Base-by-base conservation (phyloP, 208 protist species). In the Acanthamoeba rhysodes region DNA sequence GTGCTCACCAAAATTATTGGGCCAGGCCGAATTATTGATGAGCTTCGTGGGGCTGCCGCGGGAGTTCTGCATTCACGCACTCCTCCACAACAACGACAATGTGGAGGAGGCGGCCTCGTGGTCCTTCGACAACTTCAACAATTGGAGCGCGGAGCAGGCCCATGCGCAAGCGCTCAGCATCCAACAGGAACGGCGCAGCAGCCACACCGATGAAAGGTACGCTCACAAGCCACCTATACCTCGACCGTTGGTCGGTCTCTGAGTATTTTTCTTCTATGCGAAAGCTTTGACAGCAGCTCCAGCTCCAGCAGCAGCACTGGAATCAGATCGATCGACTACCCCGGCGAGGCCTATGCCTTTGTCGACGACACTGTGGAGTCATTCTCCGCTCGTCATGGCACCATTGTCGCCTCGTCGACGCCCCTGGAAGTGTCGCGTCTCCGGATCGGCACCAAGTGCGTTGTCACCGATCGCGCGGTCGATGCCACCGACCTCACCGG, bases 21-120 rank as follows among this genome's bases (percentile, higher is more conserved):
- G 0, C 4, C 48, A 91, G 68, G 88, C 88, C 59, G 88, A 93
- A 5, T 27, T 93, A 22, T 50, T 93, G 88, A 93, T 93, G 88
- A 78, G 88, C 68, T 93, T 93, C 37, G 88, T 93, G 8, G 88
- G 88, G 10, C 62, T 93, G 41, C 88, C 88, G 68, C 22, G 50
- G 18, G 88, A 93, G 37, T 93, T 93, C 68, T 93, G 88, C 45
- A 70, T 93, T 32, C 68, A 93, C 27, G 88, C 88, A 6, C 88
- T 93, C 41, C 9, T 93, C 16, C 88, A 76, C 14, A 93, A 93
- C 62, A 93, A 93, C 88, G 88, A 93, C 64, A 93, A 93, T 57
- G 29, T 93, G 14, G 88, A 93, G 32, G 88, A 90, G 34, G 80
- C 80, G 12, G 80, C 80, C 5, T 90, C 80, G 53, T 90, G 80